Evolutionary conservation across 805 yeast species (phyloP).

Genomic region (Nakazawaea populi): DNA sequence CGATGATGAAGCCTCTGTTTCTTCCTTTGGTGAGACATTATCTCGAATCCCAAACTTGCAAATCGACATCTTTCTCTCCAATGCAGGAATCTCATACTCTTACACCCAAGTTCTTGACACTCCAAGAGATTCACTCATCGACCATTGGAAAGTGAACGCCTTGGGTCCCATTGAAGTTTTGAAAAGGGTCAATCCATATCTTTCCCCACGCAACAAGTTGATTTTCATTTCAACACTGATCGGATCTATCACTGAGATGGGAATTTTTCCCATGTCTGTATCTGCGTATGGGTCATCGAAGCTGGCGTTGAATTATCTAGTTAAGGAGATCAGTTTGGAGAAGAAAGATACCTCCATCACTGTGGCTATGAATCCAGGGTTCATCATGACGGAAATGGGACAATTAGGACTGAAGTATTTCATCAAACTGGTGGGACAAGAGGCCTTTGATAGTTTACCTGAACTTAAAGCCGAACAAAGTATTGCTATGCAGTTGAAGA

Average conservation of each 20-base stretch:
- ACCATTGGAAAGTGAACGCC: conserved; percentile 18
- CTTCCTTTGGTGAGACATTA: conserved; percentile 12
- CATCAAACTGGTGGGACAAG: too few relatives aligned
- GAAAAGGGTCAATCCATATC: conserved; percentile 17
- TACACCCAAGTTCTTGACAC: not conserved
- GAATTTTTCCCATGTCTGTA: conserved; percentile 11
- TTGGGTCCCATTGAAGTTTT: conserved; percentile 19
- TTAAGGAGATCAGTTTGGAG: conserved; percentile 22
- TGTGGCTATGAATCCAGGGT: conserved; percentile 32
- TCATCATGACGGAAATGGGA: conserved; percentile 29
- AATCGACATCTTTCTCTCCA: conserved; percentile 21
- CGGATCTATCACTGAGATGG: conserved; percentile 18
- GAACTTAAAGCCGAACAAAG: conserved; percentile 13
- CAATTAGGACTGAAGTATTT: not conserved
- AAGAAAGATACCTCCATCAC: conserved; percentile 14
- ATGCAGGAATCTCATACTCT: conserved; percentile 19
- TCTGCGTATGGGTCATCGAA: conserved; percentile 32
- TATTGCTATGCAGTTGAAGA: conserved; percentile 9
- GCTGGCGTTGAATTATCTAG: conserved; percentile 29
- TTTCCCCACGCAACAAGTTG: conserved; percentile 18
- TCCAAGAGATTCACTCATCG: conserved; percentile 1
- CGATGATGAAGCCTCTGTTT: conserved; percentile 14
- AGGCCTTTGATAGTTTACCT: not conserved
- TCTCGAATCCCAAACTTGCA: conserved; percentile 12
- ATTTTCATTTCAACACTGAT: conserved; percentile 21